These are phyloP conservation scores for Ulota crispa DNA, from an alignment of 225 moss, liverwort and hornwort species.

Conservation along the genomic window DNA sequence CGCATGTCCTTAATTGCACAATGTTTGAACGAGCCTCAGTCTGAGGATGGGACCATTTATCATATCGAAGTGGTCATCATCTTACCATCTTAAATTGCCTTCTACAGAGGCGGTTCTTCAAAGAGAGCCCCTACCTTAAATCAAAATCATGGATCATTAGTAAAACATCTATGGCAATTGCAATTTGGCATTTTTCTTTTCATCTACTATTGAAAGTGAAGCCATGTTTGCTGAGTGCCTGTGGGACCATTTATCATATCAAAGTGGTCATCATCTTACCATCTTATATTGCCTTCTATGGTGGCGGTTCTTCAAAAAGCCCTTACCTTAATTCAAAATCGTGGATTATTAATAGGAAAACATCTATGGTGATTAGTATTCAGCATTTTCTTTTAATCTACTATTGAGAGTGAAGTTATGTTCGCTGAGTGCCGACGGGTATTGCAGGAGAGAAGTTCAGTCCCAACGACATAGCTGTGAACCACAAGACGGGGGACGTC, in stretches of 20 bases:
- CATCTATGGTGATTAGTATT: neutral
- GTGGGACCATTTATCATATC: too few relatives aligned
- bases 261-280: neutral
- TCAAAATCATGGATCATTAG: neutral
- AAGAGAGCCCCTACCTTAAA: neutral
- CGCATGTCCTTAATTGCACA: neutral
- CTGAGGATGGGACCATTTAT: neutral
- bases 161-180: neutral
- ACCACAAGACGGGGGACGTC: slow-evolving; percentile 50
- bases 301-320: neutral
- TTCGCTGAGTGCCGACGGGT: neutral
- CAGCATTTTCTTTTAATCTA: neutral
- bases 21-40: neutral
- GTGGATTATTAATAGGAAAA: neutral
- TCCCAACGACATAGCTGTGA: slow-evolving; percentile 61
- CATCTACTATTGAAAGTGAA: neutral
- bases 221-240: neutral
- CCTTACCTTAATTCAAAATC: neutral
- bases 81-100: neutral
- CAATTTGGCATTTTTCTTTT: neutral
- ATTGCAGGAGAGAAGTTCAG: slow-evolving; percentile 40
- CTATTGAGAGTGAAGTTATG: neutral
- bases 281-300: neutral
- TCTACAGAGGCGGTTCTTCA: neutral
- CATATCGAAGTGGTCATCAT: neutral